Percentiles rank a stretch among this genome's conserved stretches.
Conservation (phyloP, 768 basidiomycete genomes). For the Boletus bicolor region DNA sequence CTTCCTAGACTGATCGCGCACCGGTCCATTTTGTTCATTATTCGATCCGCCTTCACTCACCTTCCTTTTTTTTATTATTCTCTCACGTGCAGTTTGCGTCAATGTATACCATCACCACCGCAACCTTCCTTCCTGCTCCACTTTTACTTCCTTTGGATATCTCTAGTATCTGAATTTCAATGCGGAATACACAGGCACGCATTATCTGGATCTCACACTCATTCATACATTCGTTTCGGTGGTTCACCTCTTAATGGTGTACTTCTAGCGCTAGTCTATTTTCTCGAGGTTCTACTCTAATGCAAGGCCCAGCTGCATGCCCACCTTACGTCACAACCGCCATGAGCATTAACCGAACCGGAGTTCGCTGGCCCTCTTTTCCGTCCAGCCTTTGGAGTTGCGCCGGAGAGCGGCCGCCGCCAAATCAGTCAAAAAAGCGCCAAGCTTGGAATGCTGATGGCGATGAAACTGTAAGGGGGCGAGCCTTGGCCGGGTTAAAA, state of each 20-base stretch:
- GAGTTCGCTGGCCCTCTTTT: not conserved
- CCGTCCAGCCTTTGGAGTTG: not conserved
- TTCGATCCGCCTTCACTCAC: not conserved
- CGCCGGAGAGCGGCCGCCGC: too few relatives aligned
- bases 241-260: constrained; percentile 4
- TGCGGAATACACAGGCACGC: not conserved
- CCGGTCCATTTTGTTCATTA: not conserved
- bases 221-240: constrained; percentile 11
- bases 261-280: not conserved
- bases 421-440: not conserved
- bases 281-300: not conserved
- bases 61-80: not conserved
- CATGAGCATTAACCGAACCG: not conserved
- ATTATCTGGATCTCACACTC: constrained; percentile 9
- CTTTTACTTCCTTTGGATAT: not conserved
- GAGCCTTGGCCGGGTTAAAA: not conserved
- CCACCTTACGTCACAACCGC: not conserved
- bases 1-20: constrained; percentile 44
- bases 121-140: not conserved
- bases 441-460: not conserved
- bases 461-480: not conserved
- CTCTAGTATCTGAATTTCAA: constrained; percentile 7
- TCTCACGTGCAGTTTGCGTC: constrained; percentile 1
- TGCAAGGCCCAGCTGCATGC: not conserved
- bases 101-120: constrained; percentile 2